phyloP scores from a whole-genome alignment of 768 basidiomycete species.

The Pleurotus salmoneostramineus region DNA sequence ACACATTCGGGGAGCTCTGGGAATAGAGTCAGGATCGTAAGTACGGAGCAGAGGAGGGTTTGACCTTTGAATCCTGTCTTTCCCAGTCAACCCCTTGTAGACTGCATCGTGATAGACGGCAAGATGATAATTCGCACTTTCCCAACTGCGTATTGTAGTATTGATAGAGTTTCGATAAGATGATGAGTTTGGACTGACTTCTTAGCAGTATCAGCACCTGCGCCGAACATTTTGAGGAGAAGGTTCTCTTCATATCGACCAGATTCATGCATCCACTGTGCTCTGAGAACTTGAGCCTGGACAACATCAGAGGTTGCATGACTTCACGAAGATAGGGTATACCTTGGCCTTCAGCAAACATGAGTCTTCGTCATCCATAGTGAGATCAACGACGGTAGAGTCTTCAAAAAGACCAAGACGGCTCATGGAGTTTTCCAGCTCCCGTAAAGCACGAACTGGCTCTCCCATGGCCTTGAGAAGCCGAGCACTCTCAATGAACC shows the following conservation, averaged over 20 bases:
- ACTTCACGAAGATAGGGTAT: conserved; percentile 3
- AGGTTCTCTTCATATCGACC: conserved; percentile 69
- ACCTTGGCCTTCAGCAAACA: conserved; percentile 72
- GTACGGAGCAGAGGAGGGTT: conserved; percentile 1
- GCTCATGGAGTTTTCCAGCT: conserved; percentile 74
- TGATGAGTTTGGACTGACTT: conserved; percentile 30
- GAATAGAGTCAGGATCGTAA: background rate
- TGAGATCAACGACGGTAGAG: conserved; percentile 51
- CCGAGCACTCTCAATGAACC: conserved; percentile 90
- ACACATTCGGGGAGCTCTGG: conserved; percentile 63
- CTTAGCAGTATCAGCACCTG: conserved; percentile 44
- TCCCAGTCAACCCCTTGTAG: conserved; percentile 47
- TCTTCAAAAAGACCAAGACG: conserved; percentile 43
- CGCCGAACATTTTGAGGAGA: conserved; percentile 56
- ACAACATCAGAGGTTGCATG: background rate
- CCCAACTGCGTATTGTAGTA: conserved; percentile 49
- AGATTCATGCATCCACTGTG: conserved; percentile 91
- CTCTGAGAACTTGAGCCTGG: conserved; percentile 76
- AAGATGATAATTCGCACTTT: conserved; percentile 81
- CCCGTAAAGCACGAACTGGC: conserved; percentile 79
- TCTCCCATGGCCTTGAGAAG: conserved; percentile 77
- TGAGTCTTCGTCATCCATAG: conserved; percentile 45
- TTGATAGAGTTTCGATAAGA: background rate
- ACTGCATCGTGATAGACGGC: conserved; percentile 87
- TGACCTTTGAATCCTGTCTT: conserved; percentile 45